These are phyloP conservation scores for Paecilomyces niveus DNA, from an alignment of 2,329 filamentous ascomycete species.

Conservation along the genomic window DNA sequence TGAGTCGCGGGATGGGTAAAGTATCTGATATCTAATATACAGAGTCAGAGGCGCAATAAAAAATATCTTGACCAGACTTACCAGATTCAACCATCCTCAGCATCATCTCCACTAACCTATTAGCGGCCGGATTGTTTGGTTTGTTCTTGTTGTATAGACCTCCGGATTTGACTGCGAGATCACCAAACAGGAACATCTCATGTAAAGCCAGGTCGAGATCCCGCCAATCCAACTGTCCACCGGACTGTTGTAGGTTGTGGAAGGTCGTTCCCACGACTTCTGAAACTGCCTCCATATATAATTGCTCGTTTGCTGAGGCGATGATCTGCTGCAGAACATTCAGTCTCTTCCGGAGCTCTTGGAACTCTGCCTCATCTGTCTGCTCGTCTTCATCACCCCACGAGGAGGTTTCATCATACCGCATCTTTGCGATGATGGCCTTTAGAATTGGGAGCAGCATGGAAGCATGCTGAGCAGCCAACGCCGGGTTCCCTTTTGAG, in stretches of 20 bases:
- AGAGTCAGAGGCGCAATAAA: constrained; percentile 7
- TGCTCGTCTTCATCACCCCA: constrained; percentile 94
- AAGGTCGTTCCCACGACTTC: constrained; percentile 85
- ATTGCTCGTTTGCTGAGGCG: constrained; percentile 75
- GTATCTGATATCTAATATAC: constrained; percentile 61
- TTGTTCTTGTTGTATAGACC: constrained; percentile 81
- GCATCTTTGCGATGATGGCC: constrained; percentile 91
- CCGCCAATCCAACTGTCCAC: constrained; percentile 78
- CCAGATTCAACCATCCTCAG: constrained; percentile 88
- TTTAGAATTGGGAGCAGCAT: constrained; percentile 86
- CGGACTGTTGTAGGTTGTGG: constrained; percentile 66
- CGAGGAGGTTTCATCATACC: constrained; percentile 87
- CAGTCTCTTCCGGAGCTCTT: constrained; percentile 83
- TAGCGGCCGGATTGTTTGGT: constrained; percentile 69
- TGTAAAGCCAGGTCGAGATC: constrained; percentile 89
- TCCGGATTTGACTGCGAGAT: constrained; percentile 81
- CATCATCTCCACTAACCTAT: constrained; percentile 87
- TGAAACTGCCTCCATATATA: constrained; percentile 84
- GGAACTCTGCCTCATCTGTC: constrained; percentile 95
- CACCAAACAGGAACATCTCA: constrained; percentile 93
- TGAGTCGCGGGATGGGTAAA: constrained; percentile 88
- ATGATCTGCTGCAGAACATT: constrained; percentile 90
- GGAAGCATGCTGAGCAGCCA: constrained; percentile 67
- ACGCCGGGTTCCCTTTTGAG: constrained; percentile 52
- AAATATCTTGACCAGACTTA: constrained; percentile 40